Base-by-base conservation (phyloP, 2,329 filamentous ascomycete genomes). In the Epichloe coenophiala region DNA sequence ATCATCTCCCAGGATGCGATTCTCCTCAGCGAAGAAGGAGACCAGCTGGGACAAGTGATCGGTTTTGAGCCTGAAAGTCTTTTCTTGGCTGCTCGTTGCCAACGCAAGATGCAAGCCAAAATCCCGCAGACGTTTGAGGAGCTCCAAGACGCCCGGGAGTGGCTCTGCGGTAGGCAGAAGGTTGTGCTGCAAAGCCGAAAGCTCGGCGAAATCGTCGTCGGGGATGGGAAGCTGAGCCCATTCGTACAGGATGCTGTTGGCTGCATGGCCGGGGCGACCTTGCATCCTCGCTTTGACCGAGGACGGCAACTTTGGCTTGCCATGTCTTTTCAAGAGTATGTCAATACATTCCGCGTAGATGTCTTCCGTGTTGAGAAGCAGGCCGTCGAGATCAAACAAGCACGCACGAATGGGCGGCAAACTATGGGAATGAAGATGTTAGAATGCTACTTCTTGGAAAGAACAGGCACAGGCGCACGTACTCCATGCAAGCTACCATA, bases 341-440 rank as follows among this genome's bases (percentile, higher is more conserved):
- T 49, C 36, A 3, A 39, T 44, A 4, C 33, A 7, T n/a, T 27
- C n/a, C n/a, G 27, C 37, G 13, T 44, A 44, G n/a, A 49, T 36
- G 40, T 49, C 47, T 27, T 49, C 47, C 0, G 47, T 43, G 13
- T 49, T 44, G 27, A 49, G 33, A 3, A 49, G 38, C 11, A 49
- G 40, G 6, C 47, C 47, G 17, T 49, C 47, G 27, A 49, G 36
- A 39, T 49, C 47, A 23, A 49, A 49, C 8, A 49, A 27, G 21
- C 47, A 49, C 6, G 21, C 31, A 19, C 47, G 47, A n/a, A 49
- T 15, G 1, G 47, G 17, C 5, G 33, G 40, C 11, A 49, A 49
- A 17, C 47, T 49, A 19, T 48, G 7, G 36, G 3, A 9, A 8
- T 27, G 27, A 31, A 31, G 4, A 31, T 31, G 27, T 31, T 31